A percentile compares a stretch with the other conserved stretches of the same genome.
Evolutionary conservation across 2,329 filamentous ascomycete genomes (phyloP).

Genomic region (Graphiopsis chlorocephala): DNA sequence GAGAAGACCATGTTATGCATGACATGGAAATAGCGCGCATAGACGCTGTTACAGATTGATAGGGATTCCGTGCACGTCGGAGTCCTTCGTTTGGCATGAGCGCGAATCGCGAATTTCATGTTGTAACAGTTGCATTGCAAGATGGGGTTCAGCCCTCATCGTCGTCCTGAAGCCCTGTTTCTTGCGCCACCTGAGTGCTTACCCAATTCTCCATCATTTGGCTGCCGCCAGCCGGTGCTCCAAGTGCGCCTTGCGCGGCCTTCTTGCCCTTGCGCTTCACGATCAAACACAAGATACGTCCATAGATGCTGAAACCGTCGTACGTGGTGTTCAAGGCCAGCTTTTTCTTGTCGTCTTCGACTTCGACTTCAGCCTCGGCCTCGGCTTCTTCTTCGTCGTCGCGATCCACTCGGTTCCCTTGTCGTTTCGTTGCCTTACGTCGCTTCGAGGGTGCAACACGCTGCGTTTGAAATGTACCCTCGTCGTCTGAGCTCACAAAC

Average conservation of each 20-base stretch:
- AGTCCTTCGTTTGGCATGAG: not conserved
- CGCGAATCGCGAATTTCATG: not conserved
- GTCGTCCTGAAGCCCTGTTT: slow-evolving; percentile 32
- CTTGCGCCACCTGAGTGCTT: slow-evolving; percentile 36
- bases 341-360: slow-evolving; percentile 73
- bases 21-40: slow-evolving; percentile 10
- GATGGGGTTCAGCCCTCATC: slow-evolving; percentile 3
- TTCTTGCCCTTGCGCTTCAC: slow-evolving; percentile 67
- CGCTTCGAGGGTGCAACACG: slow-evolving; percentile 25
- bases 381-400: slow-evolving; percentile 24
- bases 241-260: slow-evolving; percentile 22
- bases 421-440: slow-evolving; percentile 18
- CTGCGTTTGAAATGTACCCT: slow-evolving; percentile 34
- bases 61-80: not conserved
- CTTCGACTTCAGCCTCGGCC: slow-evolving; percentile 20
- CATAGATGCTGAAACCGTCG: slow-evolving; percentile 94
- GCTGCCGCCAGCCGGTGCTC: slow-evolving; percentile 29
- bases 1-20: slow-evolving; percentile 1
- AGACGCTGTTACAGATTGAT: not conserved
- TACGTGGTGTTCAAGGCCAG: slow-evolving; percentile 81
- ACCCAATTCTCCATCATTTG: slow-evolving; percentile 43
- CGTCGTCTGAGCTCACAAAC: slow-evolving; percentile 38
- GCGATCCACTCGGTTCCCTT: slow-evolving; percentile 4
- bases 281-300: slow-evolving; percentile 85
- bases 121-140: not conserved